phyloP scores from a whole-genome alignment of 345 rosid genomes.

The Cochlearia excelsa region DNA sequence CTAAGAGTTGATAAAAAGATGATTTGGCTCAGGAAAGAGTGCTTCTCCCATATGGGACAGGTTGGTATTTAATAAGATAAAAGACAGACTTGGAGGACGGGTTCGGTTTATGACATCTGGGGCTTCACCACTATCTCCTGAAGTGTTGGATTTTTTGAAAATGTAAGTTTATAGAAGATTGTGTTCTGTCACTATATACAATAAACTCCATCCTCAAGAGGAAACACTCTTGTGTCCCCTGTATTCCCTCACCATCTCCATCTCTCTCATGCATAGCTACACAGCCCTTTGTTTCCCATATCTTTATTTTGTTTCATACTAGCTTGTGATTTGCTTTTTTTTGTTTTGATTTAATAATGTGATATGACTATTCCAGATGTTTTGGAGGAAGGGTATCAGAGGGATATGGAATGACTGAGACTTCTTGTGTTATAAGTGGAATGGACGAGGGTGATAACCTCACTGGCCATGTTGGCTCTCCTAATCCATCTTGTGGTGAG shows the following conservation, averaged over 20 bases:
- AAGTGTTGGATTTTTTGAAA: conserved; percentile 85
- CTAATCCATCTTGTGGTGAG: conserved; percentile 93
- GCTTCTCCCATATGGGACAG: conserved; percentile 98
- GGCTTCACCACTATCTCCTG: conserved; percentile 98
- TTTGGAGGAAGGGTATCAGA: conserved; percentile 56
- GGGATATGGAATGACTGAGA: conserved; percentile 46
- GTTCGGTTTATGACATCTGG: conserved; percentile 79
- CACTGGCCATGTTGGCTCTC: conserved; percentile 92
- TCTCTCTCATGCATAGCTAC: conserved; percentile 2
- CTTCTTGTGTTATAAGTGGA: conserved; percentile 40
- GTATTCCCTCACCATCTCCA: conserved; percentile 11
- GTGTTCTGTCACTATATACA: not conserved
- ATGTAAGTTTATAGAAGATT: conserved; percentile 51
- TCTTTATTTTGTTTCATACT: not conserved
- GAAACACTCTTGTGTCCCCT: conserved; percentile 13
- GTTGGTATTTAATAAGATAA: conserved; percentile 93
- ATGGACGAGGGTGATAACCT: conserved; percentile 46
- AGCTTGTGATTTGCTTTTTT: conserved; percentile 4
- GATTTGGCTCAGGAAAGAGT: conserved; percentile 58
- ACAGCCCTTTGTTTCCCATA: conserved; percentile 10
- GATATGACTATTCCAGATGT: conserved; percentile 52
- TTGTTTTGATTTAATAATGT: not conserved
- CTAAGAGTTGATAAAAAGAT: conserved; percentile 10
- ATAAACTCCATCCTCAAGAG: conserved; percentile 7
- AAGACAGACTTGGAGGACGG: conserved; percentile 86